Evolutionary conservation across 768 basidiomycete species (phyloP).

Genomic region (Trametes cubensis): DNA sequence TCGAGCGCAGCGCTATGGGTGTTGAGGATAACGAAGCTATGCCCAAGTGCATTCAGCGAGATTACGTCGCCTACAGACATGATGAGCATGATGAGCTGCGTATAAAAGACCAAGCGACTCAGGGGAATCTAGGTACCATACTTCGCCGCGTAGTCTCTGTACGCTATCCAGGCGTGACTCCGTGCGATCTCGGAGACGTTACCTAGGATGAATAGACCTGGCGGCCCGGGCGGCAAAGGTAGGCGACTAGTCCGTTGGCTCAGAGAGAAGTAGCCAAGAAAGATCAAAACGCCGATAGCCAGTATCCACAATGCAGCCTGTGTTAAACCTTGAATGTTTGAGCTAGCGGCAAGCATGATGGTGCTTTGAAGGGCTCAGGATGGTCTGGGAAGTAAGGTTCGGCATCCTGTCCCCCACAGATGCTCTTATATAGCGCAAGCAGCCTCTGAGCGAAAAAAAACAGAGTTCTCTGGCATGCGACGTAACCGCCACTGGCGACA

Average conservation of each 20-base stretch:
- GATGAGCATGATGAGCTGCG: background rate
- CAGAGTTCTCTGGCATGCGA: too few species aligned
- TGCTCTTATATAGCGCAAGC: too few species aligned
- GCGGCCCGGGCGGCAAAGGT: constrained; percentile 27
- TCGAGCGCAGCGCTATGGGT: constrained; percentile 21
- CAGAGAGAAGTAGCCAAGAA: background rate
- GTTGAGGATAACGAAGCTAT: constrained; percentile 24
- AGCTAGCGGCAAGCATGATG: too few species aligned
- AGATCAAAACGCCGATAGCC: background rate
- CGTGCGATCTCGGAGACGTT: constrained; percentile 23
- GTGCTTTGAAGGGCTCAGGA: too few species aligned
- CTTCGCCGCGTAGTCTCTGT: constrained; percentile 8
- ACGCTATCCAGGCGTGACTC: constrained; percentile 11
- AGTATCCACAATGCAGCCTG: background rate
- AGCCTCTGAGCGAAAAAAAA: too few species aligned
- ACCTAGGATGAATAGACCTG: constrained; percentile 23
- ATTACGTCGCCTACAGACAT: constrained; percentile 22
- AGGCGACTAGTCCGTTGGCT: background rate
- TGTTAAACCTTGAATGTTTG: too few species aligned
- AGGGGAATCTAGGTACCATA: constrained; percentile 20
- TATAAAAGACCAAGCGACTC: background rate
- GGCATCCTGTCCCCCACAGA: too few species aligned
- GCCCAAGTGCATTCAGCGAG: constrained; percentile 17
- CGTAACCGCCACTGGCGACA: too few species aligned
- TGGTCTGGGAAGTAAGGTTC: too few species aligned